phyloP scores from a whole-genome alignment of 192 early-diverging fungal species.

The Spizellomyces sp. region DNA sequence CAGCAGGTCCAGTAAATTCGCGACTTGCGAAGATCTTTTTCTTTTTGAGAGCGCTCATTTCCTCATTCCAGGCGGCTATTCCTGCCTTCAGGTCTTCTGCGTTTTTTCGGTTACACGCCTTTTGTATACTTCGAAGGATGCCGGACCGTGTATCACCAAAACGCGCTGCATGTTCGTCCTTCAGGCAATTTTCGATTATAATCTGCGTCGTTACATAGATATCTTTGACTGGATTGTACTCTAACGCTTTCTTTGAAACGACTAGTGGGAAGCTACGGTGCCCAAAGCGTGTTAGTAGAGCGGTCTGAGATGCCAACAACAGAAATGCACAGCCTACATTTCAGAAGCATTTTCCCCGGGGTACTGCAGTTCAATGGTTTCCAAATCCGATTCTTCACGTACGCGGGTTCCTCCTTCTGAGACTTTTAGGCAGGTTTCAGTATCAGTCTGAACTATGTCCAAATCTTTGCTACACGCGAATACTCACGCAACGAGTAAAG shows the following conservation, averaged over 20 bases:
- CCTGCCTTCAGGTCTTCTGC: constrained; percentile 67
- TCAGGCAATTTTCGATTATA: constrained; percentile 66
- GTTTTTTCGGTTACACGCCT: constrained; percentile 72
- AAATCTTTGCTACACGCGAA: neutral
- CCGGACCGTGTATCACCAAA: constrained; percentile 72
- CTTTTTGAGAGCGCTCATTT: constrained; percentile 52
- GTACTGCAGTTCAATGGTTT: constrained; percentile 44
- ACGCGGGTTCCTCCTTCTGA: neutral
- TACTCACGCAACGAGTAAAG: constrained; percentile 19
- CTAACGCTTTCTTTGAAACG: constrained; percentile 45
- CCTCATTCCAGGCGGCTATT: constrained; percentile 72
- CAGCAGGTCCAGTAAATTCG: constrained; percentile 33
- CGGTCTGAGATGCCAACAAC: neutral
- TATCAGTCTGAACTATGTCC: neutral
- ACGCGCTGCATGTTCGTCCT: constrained; percentile 38
- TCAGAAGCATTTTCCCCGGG: constrained; percentile 38
- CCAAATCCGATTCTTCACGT: constrained; percentile 2
- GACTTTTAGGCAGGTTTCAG: neutral
- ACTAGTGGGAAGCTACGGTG: constrained; percentile 35
- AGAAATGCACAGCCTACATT: constrained; percentile 22
- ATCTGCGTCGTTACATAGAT: constrained; percentile 67
- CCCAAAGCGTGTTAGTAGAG: constrained; percentile 1
- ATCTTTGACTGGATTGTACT: constrained; percentile 86
- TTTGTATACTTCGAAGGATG: constrained; percentile 73
- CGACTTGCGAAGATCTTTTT: constrained; percentile 35